Conservation (phyloP, 1,284 basidiomycete genomes). For the Trichosporon sp. region DNA sequence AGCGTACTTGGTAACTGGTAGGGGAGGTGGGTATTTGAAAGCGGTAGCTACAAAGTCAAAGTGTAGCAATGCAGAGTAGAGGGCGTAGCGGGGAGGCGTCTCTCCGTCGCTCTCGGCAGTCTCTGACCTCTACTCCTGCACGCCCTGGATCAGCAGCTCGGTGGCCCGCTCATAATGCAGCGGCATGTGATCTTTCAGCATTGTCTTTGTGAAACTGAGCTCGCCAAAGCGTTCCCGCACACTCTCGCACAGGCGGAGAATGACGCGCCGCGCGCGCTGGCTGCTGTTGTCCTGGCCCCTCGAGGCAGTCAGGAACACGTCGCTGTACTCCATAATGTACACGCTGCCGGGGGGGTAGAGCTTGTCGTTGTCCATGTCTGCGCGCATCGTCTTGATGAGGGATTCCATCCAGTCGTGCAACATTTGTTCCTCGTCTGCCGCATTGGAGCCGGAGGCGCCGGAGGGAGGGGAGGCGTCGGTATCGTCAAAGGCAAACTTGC, state of each 20-base stretch:
- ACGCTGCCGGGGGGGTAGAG: conserved; percentile 55
- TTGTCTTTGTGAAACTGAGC: conserved; percentile 53
- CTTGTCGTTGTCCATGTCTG: conserved; percentile 58
- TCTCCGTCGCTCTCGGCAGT: too few species aligned
- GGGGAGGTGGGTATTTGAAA: not conserved
- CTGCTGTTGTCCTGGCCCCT: conserved; percentile 19
- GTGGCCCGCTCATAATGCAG: conserved; percentile 52
- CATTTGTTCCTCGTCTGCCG: conserved; percentile 37
- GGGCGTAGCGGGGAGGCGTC: not conserved
- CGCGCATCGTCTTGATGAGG: conserved; percentile 57
- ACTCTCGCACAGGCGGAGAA: conserved; percentile 57
- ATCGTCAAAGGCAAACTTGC: conserved; percentile 31
- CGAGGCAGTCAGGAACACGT: conserved; percentile 50
- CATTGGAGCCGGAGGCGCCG: conserved; percentile 23
- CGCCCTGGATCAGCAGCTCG: conserved; percentile 48
- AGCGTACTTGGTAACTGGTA: not conserved
- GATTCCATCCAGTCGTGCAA: conserved; percentile 56
- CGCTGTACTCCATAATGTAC: conserved; percentile 55
- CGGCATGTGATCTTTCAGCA: conserved; percentile 56
- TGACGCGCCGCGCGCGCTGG: conserved; percentile 56
- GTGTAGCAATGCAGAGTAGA: not conserved
- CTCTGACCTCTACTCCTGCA: not conserved
- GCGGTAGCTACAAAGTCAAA: not conserved
- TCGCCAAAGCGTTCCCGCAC: conserved; percentile 60
- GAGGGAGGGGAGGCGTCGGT: conserved; percentile 16